Conservation (phyloP, 768 basidiomycete genomes). For the Serendipita sp. region DNA sequence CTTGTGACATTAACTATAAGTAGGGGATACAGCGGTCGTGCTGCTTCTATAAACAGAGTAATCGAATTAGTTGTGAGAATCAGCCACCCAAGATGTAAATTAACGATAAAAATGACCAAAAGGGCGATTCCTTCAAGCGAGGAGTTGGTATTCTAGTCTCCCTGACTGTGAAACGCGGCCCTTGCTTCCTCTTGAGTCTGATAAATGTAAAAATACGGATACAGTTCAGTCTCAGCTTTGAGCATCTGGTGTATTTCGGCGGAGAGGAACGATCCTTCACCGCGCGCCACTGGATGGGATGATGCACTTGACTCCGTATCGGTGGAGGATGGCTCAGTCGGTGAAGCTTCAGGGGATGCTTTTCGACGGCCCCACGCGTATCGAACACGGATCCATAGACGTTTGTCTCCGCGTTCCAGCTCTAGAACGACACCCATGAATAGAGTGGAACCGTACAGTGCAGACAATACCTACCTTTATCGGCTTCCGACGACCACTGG, state of each 20-base stretch:
- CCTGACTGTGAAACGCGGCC: not conserved
- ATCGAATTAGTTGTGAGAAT: too few relatives aligned
- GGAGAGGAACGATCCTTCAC: not conserved
- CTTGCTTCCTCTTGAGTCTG: not conserved
- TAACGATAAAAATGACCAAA: too few relatives aligned
- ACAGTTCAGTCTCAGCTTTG: not conserved
- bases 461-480: not conserved
- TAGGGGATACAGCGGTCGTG: too few relatives aligned
- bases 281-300: not conserved
- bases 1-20: too few relatives aligned
- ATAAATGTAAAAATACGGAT: not conserved
- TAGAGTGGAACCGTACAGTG: too few relatives aligned
- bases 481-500: not conserved
- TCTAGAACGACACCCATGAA: not conserved
- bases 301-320: not conserved
- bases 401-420: not conserved
- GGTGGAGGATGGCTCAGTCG: not conserved
- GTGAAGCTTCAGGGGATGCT: not conserved
- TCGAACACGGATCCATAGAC: not conserved
- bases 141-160: not conserved
- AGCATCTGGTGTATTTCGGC: not conserved
- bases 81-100: too few relatives aligned
- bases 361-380: not conserved
- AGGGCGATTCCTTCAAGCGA: too few relatives aligned
- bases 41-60: too few relatives aligned